Base-by-base conservation (phyloP, 228 moss, liverwort and hornwort genomes). In the Sphagnum fallax region DNA sequence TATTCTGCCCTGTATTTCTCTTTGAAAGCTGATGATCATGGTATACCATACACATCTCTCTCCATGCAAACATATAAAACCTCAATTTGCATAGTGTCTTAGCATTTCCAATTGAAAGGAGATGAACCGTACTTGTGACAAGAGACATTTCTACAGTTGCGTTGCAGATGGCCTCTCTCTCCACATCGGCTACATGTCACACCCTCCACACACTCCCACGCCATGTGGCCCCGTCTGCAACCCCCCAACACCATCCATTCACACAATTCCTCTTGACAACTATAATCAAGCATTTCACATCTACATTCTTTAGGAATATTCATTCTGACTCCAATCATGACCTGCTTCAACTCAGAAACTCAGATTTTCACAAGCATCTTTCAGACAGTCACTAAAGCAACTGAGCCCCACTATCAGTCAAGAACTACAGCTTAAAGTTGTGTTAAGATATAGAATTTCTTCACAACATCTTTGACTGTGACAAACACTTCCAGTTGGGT, bases 141-240 rank as follows among this genome's bases (percentile, higher is more conserved):
- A 10, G 78, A 78, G 51, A 81, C 75, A 55, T 71, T 78, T 67
- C 74, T 84, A 75, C 84, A 84, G 55, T 84, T 84, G 48, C 80
- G 81, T 73, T 84, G 81, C 53, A 84, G 70, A 66, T 84, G 80
- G 60, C 84, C 80, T 62, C 48, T 78, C 64, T 75, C 78, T 59
- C 78, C 81, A 76, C 80, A 84, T 48, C 81, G 74, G 65, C 84
- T 78, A 70, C 84, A 84, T 63, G 75, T 84, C 51, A 84, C 60
- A 16, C 84, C 80, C 71, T 84, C 84, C 18, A 70, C 78, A 63
- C 84, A 84, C 72, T 80, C 84, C 84, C 84, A 84, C 51, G 84
- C 84, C 84, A 84, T 80, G 62, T 80, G 84, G 58, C 84, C 84
- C 71, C 68, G 73, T 72, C 83, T 84, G 79, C 68, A 55, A 66